Percentiles rank a stretch among this genome's conserved stretches.
Conservation (phyloP, 2,329 filamentous ascomycete species). For the Fusarium newnesense region DNA sequence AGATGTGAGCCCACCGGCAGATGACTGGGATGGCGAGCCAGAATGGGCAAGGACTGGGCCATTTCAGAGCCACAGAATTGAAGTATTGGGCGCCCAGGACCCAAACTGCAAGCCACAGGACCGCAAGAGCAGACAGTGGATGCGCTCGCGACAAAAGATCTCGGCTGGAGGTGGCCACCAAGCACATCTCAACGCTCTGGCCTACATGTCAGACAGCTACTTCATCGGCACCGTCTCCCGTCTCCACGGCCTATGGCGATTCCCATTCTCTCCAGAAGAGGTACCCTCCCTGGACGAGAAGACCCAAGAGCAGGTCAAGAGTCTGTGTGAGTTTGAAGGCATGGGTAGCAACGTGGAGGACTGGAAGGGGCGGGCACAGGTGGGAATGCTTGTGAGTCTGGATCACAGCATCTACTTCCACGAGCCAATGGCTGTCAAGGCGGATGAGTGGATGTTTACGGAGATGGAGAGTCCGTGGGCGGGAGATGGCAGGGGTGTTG, state of each 20-base stretch:
- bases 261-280: slow-evolving; percentile 65
- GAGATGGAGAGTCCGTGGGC: slow-evolving; percentile 86
- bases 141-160: slow-evolving; percentile 79
- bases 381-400: slow-evolving; percentile 88
- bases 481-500: slow-evolving; percentile 79
- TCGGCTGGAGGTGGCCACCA: slow-evolving; percentile 77
- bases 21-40: slow-evolving; percentile 56
- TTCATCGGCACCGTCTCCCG: slow-evolving; percentile 91
- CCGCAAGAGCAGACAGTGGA: slow-evolving; percentile 78
- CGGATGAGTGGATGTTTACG: slow-evolving; percentile 81
- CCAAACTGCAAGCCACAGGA: slow-evolving; percentile 66
- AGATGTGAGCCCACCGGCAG: slow-evolving; percentile 51
- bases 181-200: slow-evolving; percentile 86
- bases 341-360: slow-evolving; percentile 56
- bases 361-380: slow-evolving; percentile 62
- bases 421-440: slow-evolving; percentile 66
- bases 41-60: slow-evolving; percentile 62
- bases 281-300: slow-evolving; percentile 62
- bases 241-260: slow-evolving; percentile 83
- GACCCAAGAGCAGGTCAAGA: slow-evolving; percentile 50
- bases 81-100: slow-evolving; percentile 51
- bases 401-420: slow-evolving; percentile 81
- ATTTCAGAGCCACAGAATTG: slow-evolving; percentile 58
- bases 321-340: slow-evolving; percentile 56
- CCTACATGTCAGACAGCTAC: slow-evolving; percentile 92